Base-by-base conservation (phyloP, 192 early-diverging fungal species). In the Diversispora eburnea region DNA sequence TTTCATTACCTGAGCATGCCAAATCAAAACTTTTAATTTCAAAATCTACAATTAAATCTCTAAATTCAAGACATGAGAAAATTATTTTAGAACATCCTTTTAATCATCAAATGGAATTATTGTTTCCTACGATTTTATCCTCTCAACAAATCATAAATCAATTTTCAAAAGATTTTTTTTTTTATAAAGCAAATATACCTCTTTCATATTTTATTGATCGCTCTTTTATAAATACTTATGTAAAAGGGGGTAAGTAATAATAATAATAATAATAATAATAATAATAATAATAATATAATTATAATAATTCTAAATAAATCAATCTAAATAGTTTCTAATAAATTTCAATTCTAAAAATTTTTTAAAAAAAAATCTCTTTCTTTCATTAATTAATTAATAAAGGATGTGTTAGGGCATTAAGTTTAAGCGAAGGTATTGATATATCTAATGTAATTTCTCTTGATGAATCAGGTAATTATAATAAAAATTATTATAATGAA, bases 41-140 rank as follows among this genome's bases (percentile, higher is more conserved):
- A 33, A 75, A 75, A 47, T 79, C 76, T 46, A 79, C 77, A 0
- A 76, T 77, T 67, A 68, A 67, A 56, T 77, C 75, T 5, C 54
- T 66, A 45, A 82, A 79, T 15, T 70, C 76, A 25, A 64, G 78
- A 0, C 80, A 82, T 65, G 48, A 46, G 5, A 48, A 64, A 10
- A 59, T 58, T 47, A 79, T 82, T 43, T 33, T 54, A 5, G 52
- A 75, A n/a, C 80, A 82, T 59, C 80, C 80, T 15, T 79, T 79
- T 46, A 82, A 82, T 57, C 77, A 82, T 22, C 66, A 47, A 17
- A 72, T 81, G 65, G 49, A 56, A 15, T 6, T 67, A 46, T 54
- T 74, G 12, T 55, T 67, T 25, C 73, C 73, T 4, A 59, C 70
- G 7, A 15, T 63, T 66, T 41, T 67, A 15, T n/a, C 17, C n/a